These are phyloP conservation scores for Zygosaccharomyces bailii DNA, from an alignment of 805 yeast species.

Conservation along the genomic window DNA sequence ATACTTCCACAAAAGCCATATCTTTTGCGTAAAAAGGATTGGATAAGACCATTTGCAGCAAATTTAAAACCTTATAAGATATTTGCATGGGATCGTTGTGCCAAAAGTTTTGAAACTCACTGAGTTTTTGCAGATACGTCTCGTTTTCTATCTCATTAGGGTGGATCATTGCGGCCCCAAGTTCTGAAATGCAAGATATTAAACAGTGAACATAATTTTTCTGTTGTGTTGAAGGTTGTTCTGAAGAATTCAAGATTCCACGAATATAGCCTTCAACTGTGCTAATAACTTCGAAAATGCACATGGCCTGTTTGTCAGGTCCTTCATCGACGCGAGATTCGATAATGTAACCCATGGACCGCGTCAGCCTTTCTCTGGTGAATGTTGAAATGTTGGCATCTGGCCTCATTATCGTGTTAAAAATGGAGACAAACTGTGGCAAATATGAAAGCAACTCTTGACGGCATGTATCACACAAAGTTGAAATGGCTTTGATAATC, in stretches of 20 bases:
- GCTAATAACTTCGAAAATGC: conserved; percentile 36
- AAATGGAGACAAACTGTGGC: conserved; percentile 26
- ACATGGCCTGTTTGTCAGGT: conserved; percentile 43
- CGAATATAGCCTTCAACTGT: conserved; percentile 29
- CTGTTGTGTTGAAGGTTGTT: conserved; percentile 25
- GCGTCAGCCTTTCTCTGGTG: conserved; percentile 50
- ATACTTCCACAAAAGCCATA: conserved; percentile 55
- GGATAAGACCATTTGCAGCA: conserved; percentile 40
- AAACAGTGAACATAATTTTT: conserved; percentile 53
- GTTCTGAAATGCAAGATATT: conserved; percentile 59
- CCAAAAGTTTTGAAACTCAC: conserved; percentile 46
- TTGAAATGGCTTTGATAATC: conserved; percentile 29
- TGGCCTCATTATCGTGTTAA: conserved; percentile 35
- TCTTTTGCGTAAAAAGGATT: conserved; percentile 40
- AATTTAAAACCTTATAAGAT: conserved; percentile 42
- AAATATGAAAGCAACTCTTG: conserved; percentile 26
- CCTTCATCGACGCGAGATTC: conserved; percentile 45
- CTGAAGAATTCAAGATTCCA: conserved; percentile 12
- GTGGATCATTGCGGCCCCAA: conserved; percentile 65
- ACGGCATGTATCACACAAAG: conserved; percentile 32
- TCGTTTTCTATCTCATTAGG: conserved; percentile 45
- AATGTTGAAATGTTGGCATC: conserved; percentile 29
- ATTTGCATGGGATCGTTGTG: conserved; percentile 44
- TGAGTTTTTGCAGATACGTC: conserved; percentile 18
- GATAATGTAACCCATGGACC: conserved; percentile 60